A percentile compares a stretch with the other conserved stretches of the same genome.
Evolutionary conservation across 1,284 basidiomycete species (phyloP).

Genomic region (Mycosarcoma maydis): DNA sequence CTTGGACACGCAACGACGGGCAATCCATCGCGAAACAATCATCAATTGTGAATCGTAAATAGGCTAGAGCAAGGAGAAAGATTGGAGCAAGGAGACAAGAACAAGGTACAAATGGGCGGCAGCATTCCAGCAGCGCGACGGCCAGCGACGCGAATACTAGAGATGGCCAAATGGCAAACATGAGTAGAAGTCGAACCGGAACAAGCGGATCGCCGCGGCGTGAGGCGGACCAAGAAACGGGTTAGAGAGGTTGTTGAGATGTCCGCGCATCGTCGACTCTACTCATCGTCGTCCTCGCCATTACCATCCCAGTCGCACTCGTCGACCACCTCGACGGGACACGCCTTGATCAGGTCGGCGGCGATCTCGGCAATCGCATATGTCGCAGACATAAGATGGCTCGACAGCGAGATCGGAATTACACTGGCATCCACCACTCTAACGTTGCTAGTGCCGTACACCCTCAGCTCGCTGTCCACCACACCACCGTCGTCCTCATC

Average conservation of each 20-base stretch:
- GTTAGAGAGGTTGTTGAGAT: no score
- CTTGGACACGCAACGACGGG: no score
- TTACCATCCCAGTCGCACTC: slow-evolving; percentile 41
- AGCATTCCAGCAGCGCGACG: slow-evolving; percentile 1
- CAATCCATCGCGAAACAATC: no score
- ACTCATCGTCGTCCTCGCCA: slow-evolving; percentile 3
- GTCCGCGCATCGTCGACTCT: neutral
- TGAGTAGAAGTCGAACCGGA: neutral
- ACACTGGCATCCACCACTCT: slow-evolving; percentile 68
- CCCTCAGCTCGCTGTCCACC: slow-evolving; percentile 74
- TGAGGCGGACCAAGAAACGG: no score
- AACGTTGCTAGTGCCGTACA: slow-evolving; percentile 76
- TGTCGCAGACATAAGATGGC: slow-evolving; percentile 71
- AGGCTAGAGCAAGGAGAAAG: no score
- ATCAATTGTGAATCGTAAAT: no score
- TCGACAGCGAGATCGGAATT: slow-evolving; percentile 56
- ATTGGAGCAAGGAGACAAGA: neutral
- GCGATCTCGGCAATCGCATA: slow-evolving; percentile 68
- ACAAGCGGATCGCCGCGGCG: neutral
- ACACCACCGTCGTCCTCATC: slow-evolving; percentile 75
- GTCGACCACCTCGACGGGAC: slow-evolving; percentile 26
- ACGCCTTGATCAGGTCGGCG: slow-evolving; percentile 54
- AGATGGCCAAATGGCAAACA: neutral
- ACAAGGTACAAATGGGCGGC: slow-evolving; percentile 3
- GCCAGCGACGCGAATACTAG: neutral